These are phyloP conservation scores for Xanthoconium separans DNA, from an alignment of 1,284 basidiomycete species.

Conservation along the genomic window DNA sequence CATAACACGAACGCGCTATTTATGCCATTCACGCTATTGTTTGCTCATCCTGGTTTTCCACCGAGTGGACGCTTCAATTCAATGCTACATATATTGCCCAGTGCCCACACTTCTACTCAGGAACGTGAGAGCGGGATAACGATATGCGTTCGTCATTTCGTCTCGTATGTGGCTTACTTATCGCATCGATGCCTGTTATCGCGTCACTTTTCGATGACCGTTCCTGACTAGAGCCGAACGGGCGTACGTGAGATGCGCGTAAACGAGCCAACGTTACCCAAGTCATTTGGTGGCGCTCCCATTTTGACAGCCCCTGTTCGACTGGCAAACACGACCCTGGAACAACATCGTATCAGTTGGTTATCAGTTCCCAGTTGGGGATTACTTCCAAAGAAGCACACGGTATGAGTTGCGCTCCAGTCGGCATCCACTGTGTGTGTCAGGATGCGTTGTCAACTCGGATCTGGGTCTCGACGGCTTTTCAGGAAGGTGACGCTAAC, in stretches of 20 bases:
- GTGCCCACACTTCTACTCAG: not conserved
- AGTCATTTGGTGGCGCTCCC: not conserved
- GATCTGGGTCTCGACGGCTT: not conserved
- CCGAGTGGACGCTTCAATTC: not conserved
- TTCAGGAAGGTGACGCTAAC: not conserved
- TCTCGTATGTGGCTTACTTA: not conserved
- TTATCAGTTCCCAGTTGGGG: not conserved
- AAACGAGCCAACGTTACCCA: not conserved
- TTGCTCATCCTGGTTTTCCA: not conserved
- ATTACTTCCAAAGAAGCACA: not conserved
- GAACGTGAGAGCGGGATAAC: conserved; percentile 14
- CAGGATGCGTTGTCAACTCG: not conserved
- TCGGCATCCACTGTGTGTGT: too few species aligned
- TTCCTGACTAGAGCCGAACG: not conserved
- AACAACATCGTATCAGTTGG: not conserved
- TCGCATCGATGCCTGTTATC: conserved; percentile 3
- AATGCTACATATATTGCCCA: not conserved
- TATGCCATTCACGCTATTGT: conserved; percentile 23
- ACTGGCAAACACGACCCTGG: not conserved
- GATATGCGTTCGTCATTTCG: conserved; percentile 1
- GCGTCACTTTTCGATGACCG: not conserved
- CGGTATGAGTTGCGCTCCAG: too few species aligned
- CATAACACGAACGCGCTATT: conserved; percentile 21
- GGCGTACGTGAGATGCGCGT: not conserved
- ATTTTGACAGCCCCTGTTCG: not conserved